Evolutionary conservation across 2,329 filamentous ascomycete species (phyloP).

Genomic region (Trichoderma atrobrunneum): DNA sequence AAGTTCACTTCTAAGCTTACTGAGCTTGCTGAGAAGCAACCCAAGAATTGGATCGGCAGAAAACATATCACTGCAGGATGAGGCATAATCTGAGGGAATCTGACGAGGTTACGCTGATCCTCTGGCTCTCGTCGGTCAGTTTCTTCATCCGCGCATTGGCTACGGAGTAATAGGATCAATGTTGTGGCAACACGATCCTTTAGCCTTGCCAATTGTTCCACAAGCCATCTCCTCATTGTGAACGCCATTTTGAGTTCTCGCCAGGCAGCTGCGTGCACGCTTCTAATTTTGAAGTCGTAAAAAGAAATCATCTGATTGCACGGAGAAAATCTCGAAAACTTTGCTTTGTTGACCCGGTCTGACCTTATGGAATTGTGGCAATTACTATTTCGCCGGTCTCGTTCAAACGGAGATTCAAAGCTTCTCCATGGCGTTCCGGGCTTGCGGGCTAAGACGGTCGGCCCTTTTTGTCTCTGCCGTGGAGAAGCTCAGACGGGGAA

Average conservation of each 20-base stretch:
- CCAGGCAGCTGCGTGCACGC: neutral
- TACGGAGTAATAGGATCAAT: neutral
- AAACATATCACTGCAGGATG: neutral
- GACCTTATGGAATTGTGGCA: constrained; percentile 7
- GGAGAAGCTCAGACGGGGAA: neutral
- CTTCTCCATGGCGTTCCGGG: neutral
- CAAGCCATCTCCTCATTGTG: neutral
- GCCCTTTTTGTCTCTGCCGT: neutral
- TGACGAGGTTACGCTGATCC: neutral
- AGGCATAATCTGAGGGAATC: neutral
- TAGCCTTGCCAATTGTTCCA: neutral
- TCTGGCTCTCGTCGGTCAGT: neutral
- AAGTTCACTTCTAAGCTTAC: neutral
- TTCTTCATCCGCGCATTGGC: neutral
- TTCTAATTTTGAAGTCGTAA: neutral
- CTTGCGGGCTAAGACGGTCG: neutral
- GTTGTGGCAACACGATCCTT: neutral
- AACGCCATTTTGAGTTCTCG: neutral
- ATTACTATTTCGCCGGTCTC: neutral
- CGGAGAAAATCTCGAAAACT: neutral
- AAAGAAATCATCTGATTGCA: neutral
- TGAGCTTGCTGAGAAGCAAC: neutral
- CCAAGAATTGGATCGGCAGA: neutral
- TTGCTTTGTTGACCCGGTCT: neutral
- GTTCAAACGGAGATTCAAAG: neutral